Evolutionary conservation across 352 stramenopile genomes (phyloP).

Genomic region (Pythium sukuiense): DNA sequence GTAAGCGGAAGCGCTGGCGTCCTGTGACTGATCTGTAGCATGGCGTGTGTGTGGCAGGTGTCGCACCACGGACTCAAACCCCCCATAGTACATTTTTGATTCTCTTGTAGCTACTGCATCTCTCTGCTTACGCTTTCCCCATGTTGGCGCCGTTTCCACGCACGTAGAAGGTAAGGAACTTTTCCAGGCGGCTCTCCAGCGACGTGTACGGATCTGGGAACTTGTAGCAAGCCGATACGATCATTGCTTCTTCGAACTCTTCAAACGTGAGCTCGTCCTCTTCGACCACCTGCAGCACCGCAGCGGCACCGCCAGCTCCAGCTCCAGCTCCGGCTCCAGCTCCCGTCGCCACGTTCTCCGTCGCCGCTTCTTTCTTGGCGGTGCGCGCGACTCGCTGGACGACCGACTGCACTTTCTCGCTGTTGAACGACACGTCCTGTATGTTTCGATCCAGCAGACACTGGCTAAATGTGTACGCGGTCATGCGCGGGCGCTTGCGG

Average conservation of each 20-base stretch:
- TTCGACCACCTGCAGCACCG: constrained; percentile 25
- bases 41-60: neutral
- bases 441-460: constrained; percentile 64
- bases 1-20: neutral
- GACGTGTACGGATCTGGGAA: constrained; percentile 78
- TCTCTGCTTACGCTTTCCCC: neutral
- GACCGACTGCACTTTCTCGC: constrained; percentile 55
- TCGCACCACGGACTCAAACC: neutral
- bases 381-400: constrained; percentile 52
- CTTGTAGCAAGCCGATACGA: constrained; percentile 74
- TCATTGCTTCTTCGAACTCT: constrained; percentile 68
- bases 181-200: constrained; percentile 73
- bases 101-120: neutral
- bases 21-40: constrained; percentile 5
- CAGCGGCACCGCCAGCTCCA: neutral
- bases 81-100: constrained; percentile 23
- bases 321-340: neutral
- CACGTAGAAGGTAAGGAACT: constrained; percentile 75
- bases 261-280: constrained; percentile 61
- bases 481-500: constrained; percentile 44
- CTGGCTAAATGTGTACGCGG: constrained; percentile 59
- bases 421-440: constrained; percentile 61
- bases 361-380: constrained; percentile 27
- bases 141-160: constrained; percentile 23
- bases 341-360: neutral